Evolutionary conservation across 2,329 filamentous ascomycete species (phyloP), one percentile per base, ranked within the genome.

Genomic region (Hymenoscyphus fructigenus): DNA sequence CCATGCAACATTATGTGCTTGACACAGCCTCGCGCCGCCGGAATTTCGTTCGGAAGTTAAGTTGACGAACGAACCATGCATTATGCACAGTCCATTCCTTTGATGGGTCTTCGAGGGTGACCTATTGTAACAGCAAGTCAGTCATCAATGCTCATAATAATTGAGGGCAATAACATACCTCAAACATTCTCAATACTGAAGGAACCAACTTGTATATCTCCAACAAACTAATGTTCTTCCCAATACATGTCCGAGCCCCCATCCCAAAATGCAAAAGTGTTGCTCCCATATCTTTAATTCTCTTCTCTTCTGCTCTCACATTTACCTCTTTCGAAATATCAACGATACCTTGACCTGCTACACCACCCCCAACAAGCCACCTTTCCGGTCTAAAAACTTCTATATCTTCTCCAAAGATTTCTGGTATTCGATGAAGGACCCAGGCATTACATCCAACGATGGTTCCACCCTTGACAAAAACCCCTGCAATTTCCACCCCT

Each of bases 371-470:
- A 1, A 79, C 76, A 2, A 86, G 72, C 84, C 90, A 92, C 55
- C 91, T 77, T 76, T 93, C 90, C 0, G 91, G 91, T 14, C 87
- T 78, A 75, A 85, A 94, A 0, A 74, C 76, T 56, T 92, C 86
- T 0, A 86, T 85, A 66, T 93, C 87, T 0, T 80, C 75, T 1
- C 90, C 90, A 71, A 91, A 94, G 34, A 93, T 80, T 62, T 88
- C 85, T 5, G 82, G 80, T 2, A 87, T 83, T 2, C 88, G 83
- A 71, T 93, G 90, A 38, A 93, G 80, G 17, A 92, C 85, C 90
- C 90, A 93, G 0, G 90, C 85, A 61, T 86, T 91, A 74, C 87
- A 90, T 6, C 91, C 91, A 0, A 92, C 89, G 65, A 91, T 88
- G 0, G 90, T 91, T 6, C 90, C 90, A 1, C 87, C 90, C 3